Conservation (phyloP, 2,329 filamentous ascomycete species). For the Aspergillus texensis region DNA sequence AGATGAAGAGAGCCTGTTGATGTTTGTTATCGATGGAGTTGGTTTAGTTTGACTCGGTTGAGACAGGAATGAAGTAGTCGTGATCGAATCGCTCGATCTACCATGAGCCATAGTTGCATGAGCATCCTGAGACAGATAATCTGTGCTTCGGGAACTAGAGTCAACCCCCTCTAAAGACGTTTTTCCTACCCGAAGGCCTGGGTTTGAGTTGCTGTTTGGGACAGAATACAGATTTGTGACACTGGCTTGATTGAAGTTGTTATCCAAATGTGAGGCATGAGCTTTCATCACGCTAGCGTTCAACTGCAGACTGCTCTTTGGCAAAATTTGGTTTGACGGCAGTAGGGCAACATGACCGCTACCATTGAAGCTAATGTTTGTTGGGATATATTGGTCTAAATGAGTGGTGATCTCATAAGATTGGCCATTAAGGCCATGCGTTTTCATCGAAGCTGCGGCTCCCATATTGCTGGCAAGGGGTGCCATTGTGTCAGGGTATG, state of each 20-base stretch:
- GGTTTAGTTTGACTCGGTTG: conserved; percentile 28
- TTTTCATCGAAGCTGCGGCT: conserved; percentile 22
- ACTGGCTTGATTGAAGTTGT: not conserved
- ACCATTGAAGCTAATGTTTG: conserved; percentile 8
- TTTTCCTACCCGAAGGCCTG: conserved; percentile 7
- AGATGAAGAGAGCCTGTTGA: conserved; percentile 19
- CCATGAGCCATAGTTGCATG: conserved; percentile 23
- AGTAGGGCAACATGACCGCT: conserved; percentile 8
- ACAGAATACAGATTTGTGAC: not conserved
- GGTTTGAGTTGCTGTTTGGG: conserved; percentile 3
- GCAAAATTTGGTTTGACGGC: conserved; percentile 5
- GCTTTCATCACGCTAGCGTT: not conserved
- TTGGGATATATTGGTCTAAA: conserved; percentile 20
- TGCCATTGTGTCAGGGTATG: not conserved
- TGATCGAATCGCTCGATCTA: conserved; percentile 30
- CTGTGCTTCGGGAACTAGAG: conserved; percentile 19
- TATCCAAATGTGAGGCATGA: not conserved
- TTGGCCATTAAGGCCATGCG: conserved; percentile 18
- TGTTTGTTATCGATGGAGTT: conserved; percentile 27
- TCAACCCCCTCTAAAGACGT: conserved; percentile 10
- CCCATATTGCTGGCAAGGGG: conserved; percentile 27
- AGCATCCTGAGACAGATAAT: conserved; percentile 18
- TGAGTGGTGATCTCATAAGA: conserved; percentile 5
- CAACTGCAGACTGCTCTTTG: conserved; percentile 2
- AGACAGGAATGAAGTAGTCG: conserved; percentile 30